Evolutionary conservation across 2,329 filamentous ascomycete species (phyloP).

Genomic region (Penicillium sumatraense): DNA sequence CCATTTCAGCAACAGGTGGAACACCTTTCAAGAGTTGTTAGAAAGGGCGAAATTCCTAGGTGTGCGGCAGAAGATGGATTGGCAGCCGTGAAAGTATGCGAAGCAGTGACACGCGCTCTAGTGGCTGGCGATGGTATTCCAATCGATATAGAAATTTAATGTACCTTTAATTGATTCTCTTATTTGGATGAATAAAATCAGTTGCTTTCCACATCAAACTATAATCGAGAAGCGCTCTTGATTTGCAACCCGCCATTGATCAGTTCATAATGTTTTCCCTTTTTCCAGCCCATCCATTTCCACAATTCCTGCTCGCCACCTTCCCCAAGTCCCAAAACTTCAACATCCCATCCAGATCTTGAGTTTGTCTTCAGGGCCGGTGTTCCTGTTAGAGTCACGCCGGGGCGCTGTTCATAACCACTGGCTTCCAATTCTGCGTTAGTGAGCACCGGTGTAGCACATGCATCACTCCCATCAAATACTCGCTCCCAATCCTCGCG

Average conservation of each 20-base stretch:
- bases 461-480: constrained; percentile 87
- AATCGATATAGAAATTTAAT: background rate
- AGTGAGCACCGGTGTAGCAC: constrained; percentile 79
- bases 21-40: constrained; percentile 9
- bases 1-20: background rate
- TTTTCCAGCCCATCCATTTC: constrained; percentile 74
- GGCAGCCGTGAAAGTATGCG: constrained; percentile 14
- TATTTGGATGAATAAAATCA: too few relatives aligned
- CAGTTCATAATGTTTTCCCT: constrained; percentile 58
- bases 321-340: constrained; percentile 63
- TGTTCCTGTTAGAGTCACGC: constrained; percentile 61
- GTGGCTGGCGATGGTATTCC: constrained; percentile 1
- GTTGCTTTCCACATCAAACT: background rate
- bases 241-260: background rate
- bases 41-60: background rate
- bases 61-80: constrained; percentile 19
- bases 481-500: constrained; percentile 77
- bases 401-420: constrained; percentile 46
- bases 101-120: constrained; percentile 6
- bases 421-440: constrained; percentile 68
- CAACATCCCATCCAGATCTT: constrained; percentile 61
- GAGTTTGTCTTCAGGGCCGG: constrained; percentile 48
- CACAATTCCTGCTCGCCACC: constrained; percentile 70
- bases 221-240: background rate
- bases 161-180: background rate